Base-by-base conservation (phyloP, 495 filamentous ascomycete species). In the Aspergillus homomorphus region DNA sequence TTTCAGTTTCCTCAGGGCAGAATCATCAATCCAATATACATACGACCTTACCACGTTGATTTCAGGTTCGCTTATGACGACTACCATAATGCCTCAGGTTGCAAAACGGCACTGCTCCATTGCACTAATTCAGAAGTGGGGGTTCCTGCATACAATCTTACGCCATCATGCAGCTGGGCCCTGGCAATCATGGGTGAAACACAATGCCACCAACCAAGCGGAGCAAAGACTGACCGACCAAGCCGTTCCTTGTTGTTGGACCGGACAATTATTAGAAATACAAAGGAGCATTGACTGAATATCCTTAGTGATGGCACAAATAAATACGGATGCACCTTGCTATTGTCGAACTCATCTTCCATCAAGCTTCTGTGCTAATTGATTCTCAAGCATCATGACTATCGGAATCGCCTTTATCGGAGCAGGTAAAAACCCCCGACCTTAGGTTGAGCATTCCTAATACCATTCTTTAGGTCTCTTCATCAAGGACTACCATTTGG, bases 351-450 rank as follows among this genome's bases (percentile, higher is more conserved):
- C n/a, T n/a, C n/a, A n/a, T n/a, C n/a, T n/a, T n/a, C n/a, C n/a
- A n/a, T n/a, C n/a, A n/a, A n/a, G n/a, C n/a, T n/a, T n/a, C n/a
- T n/a, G n/a, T n/a, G n/a, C n/a, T n/a, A n/a, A n/a, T n/a, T n/a
- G n/a, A n/a, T n/a, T n/a, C n/a, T n/a, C n/a, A n/a, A n/a, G 3
- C 46, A 60, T 8, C 30, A 50, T 28, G 44, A 46, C 55, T 16
- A 28, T 62, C 23, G 43, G 46, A 50, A n/a, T 54, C 16, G 46
- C 46, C 18, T 19, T 38, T 4, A 41, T 48, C n/a, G 61, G 44
- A 7, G 43, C 53, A 45, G 53, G 53, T 56, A 21, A 24, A 26
- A 30, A 14, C 10, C 12, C 24, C 15, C 0, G n/a, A 21, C 2
- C 20, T 4, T 14, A 20, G 16, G 16, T 38, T 8, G 3, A 8